Evolutionary conservation across 2,329 filamentous ascomycete genomes (phyloP).

Genomic region (Aureobasidium sp.): DNA sequence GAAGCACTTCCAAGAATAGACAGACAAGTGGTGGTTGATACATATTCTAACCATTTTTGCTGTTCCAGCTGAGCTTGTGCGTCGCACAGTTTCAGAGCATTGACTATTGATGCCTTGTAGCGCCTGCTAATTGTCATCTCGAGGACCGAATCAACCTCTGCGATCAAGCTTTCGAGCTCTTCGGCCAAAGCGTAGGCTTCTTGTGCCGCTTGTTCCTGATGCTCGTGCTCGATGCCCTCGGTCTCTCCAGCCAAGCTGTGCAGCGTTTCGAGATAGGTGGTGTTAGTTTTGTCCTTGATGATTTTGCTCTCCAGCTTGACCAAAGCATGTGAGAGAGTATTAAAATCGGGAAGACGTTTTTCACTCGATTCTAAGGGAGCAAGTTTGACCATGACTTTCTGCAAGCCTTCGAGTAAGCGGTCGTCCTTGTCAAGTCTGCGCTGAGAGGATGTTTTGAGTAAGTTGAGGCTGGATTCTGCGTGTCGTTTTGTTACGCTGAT

Average conservation of each 20-base stretch:
- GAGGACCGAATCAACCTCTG: conserved; percentile 62
- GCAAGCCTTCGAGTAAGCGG: conserved; percentile 56
- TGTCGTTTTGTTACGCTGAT: conserved; percentile 20
- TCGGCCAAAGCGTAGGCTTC: not conserved
- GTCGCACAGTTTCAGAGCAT: conserved; percentile 31
- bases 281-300: conserved; percentile 41
- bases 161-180: conserved; percentile 53
- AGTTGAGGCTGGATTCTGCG: not conserved
- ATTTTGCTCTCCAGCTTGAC: conserved; percentile 35
- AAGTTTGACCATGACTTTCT: conserved; percentile 59
- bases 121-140: conserved; percentile 66
- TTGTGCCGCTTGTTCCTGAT: not conserved
- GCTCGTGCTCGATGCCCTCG: conserved; percentile 43
- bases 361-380: conserved; percentile 17
- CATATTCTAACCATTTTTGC: conserved; percentile 38
- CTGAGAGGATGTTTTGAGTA: not conserved
- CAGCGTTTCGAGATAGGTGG: conserved; percentile 38
- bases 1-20: not conserved
- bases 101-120: conserved; percentile 54
- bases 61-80: conserved; percentile 31
- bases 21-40: conserved; percentile 28
- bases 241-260: conserved; percentile 21
- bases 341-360: conserved; percentile 40
- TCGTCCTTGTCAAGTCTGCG: conserved; percentile 50
- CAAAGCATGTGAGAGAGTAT: conserved; percentile 47